Evolutionary conservation across 495 filamentous ascomycete species (phyloP).

Genomic region (Umbilicaria muhlenbergii): DNA sequence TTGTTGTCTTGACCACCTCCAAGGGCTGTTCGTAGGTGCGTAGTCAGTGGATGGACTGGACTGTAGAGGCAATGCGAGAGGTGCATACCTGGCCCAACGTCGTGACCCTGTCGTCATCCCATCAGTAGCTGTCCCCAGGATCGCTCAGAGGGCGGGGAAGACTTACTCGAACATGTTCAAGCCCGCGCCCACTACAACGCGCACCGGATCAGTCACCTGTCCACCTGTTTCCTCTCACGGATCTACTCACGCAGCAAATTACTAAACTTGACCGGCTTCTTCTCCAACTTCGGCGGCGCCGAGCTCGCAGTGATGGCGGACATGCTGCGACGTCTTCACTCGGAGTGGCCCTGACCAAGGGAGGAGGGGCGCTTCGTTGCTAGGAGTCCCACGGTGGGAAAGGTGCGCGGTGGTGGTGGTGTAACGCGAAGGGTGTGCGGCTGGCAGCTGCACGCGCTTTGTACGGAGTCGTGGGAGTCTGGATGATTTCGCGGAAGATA

Average conservation of each 20-base stretch:
- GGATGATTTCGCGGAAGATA: conserved; percentile 1
- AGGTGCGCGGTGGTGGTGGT: conserved; percentile 7
- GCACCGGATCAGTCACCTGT: conserved; percentile 3
- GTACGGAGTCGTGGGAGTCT: too few species aligned
- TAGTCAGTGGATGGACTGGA: background rate
- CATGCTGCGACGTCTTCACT: conserved; percentile 24
- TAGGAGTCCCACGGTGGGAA: conserved; percentile 5
- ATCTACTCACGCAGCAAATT: conserved; percentile 63
- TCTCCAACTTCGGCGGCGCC: conserved; percentile 58
- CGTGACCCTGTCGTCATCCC: conserved; percentile 45
- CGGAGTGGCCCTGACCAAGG: conserved; percentile 85
- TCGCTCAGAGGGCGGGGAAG: conserved; percentile 2
- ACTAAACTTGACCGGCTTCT: conserved; percentile 99
- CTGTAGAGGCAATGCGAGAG: background rate
- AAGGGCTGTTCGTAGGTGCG: conserved; percentile 46
- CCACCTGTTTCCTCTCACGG: background rate
- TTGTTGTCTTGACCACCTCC: conserved; percentile 98
- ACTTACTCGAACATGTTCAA: conserved; percentile 94
- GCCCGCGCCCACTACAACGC: conserved; percentile 61
- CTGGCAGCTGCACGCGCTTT: conserved; percentile 4
- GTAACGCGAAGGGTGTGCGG: conserved; percentile 6
- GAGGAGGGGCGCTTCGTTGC: conserved; percentile 70
- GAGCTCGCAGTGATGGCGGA: conserved; percentile 25
- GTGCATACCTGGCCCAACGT: conserved; percentile 58
- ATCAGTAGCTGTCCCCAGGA: conserved; percentile 3